A percentile compares a stretch with the other conserved stretches of the same genome.
Conservation (phyloP, 495 filamentous ascomycete species). For the Penicillium macrosclerotiorum region DNA sequence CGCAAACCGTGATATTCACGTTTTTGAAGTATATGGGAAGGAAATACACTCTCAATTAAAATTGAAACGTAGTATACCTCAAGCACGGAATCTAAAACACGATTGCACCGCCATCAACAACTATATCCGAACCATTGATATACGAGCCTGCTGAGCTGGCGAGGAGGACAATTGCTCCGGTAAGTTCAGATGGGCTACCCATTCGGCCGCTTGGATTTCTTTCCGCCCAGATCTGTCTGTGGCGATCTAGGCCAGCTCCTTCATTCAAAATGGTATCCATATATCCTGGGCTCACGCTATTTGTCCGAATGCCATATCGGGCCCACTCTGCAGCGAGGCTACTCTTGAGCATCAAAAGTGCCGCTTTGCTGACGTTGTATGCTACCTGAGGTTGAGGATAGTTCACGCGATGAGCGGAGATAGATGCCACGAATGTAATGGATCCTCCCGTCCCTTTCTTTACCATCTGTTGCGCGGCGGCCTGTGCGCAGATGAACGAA, state of each 20-base stretch:
- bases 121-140: constrained; percentile 76
- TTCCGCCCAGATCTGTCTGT: constrained; percentile 77
- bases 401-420: constrained; percentile 65
- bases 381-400: constrained; percentile 67
- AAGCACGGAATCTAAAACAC: constrained; percentile 2
- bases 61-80: no score
- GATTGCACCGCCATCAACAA: constrained; percentile 41
- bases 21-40: no score
- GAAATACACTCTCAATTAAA: no score
- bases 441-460: constrained; percentile 51
- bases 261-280: constrained; percentile 75
- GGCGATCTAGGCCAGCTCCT: constrained; percentile 34
- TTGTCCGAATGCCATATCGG: constrained; percentile 62
- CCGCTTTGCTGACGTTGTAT: constrained; percentile 71
- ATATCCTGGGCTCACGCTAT: constrained; percentile 70
- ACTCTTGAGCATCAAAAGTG: constrained; percentile 55
- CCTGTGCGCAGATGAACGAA: constrained; percentile 66
- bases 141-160: constrained; percentile 70
- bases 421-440: constrained; percentile 65
- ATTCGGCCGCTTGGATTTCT: constrained; percentile 72
- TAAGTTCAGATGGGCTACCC: constrained; percentile 72
- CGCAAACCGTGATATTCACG: no score
- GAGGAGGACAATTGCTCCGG: constrained; percentile 75
- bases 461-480: constrained; percentile 56
- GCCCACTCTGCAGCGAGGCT: constrained; percentile 69